Percentiles rank a stretch among this genome's conserved stretches.
Evolutionary conservation across 805 yeast species (phyloP).

Genomic region (Candida bentonensis): DNA sequence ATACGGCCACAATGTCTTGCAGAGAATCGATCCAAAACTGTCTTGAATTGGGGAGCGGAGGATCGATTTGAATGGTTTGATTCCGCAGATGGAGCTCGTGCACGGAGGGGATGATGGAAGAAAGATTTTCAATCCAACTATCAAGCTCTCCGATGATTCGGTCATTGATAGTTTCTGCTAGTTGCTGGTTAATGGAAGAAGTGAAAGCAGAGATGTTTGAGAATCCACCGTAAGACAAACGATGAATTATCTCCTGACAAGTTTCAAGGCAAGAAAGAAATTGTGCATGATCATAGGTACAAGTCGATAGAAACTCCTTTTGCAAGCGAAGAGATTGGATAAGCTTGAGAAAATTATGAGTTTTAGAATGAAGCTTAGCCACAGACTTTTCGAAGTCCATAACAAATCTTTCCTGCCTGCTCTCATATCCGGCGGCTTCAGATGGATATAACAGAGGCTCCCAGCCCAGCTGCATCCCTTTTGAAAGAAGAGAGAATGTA

Average conservation of each 20-base stretch:
- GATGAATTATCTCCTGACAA: slow-evolving; percentile 26
- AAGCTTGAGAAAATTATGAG: slow-evolving; percentile 18
- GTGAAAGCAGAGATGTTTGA: slow-evolving; percentile 23
- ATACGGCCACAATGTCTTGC: slow-evolving; percentile 8
- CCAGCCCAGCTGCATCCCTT: slow-evolving; percentile 38
- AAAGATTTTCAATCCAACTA: slow-evolving; percentile 11
- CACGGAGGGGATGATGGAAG: neutral
- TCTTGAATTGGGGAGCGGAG: slow-evolving; percentile 25
- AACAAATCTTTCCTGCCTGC: slow-evolving; percentile 20
- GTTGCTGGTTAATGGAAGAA: slow-evolving; percentile 20
- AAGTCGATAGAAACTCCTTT: slow-evolving; percentile 16
- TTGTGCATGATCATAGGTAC: slow-evolving; percentile 14
- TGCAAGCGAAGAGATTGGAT: slow-evolving; percentile 15
- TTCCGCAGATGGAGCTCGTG: slow-evolving; percentile 28
- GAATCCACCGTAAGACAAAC: slow-evolving; percentile 25
- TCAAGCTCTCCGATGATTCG: slow-evolving; percentile 16
- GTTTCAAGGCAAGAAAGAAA: slow-evolving; percentile 14
- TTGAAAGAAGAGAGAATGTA: slow-evolving; percentile 22
- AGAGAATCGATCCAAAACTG: neutral
- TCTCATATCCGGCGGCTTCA: slow-evolving; percentile 26
- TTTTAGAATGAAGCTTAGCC: slow-evolving; percentile 18
- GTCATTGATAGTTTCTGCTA: slow-evolving; percentile 17
- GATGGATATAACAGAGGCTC: slow-evolving; percentile 32
- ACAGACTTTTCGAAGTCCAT: slow-evolving; percentile 22
- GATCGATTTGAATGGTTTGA: slow-evolving; percentile 25